Evolutionary conservation across 2,329 filamentous ascomycete species (phyloP).

Genomic region (Fonsecaea multimorphosa): DNA sequence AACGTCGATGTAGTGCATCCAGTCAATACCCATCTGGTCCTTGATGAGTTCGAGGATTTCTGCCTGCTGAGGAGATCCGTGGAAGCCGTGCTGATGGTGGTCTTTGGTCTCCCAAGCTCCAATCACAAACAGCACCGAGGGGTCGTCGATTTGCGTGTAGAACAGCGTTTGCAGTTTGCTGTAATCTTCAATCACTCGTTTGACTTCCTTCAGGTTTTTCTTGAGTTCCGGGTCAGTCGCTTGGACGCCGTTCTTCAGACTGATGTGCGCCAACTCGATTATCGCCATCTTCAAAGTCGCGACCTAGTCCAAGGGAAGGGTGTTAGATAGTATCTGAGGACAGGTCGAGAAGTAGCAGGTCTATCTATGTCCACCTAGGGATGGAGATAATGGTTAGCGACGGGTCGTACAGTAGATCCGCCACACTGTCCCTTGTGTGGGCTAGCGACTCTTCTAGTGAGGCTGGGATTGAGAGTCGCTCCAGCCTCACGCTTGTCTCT

Average conservation of each 20-base stretch:
- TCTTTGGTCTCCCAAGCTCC: constrained; percentile 33
- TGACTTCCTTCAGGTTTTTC: constrained; percentile 32
- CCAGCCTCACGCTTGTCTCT: not conserved
- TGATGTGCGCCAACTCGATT: constrained; percentile 32
- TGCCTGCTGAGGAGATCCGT: constrained; percentile 30
- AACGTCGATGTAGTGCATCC: constrained; percentile 36
- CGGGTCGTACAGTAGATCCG: not conserved
- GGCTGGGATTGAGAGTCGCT: not conserved
- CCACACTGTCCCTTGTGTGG: not conserved
- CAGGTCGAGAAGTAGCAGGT: not conserved
- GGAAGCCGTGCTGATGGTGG: constrained; percentile 28
- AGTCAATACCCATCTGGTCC: constrained; percentile 32
- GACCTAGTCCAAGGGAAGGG: not conserved
- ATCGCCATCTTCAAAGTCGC: constrained; percentile 25
- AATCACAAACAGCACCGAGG: constrained; percentile 30
- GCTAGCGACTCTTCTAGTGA: not conserved
- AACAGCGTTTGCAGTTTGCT: constrained; percentile 31
- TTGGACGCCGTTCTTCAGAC: constrained; percentile 27
- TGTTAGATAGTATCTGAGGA: not conserved
- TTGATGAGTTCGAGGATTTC: constrained; percentile 30
- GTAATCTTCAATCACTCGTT: constrained; percentile 33
- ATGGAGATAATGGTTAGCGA: not conserved
- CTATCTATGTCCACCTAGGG: no score
- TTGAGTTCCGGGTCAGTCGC: constrained; percentile 25
- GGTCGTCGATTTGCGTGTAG: constrained; percentile 32